phyloP scores from a whole-genome alignment of 2,329 filamentous ascomycete genomes.

The Botrytis medusae region DNA sequence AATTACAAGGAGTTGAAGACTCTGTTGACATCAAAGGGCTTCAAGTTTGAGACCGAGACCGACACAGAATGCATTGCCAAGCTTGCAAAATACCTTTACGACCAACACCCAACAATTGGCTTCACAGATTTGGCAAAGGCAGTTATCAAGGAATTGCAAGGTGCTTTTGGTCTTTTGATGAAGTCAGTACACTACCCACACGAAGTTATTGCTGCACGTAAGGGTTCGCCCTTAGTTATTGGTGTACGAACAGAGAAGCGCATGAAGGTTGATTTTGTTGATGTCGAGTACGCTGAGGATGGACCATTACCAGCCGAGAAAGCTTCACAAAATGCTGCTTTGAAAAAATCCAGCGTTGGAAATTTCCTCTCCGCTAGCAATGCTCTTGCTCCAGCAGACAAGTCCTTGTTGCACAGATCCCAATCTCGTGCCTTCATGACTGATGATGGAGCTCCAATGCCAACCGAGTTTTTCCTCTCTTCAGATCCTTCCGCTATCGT shows the following conservation, averaged over 20 bases:
- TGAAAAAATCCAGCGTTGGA: slow-evolving; percentile 79
- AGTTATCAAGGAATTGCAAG: slow-evolving; percentile 96
- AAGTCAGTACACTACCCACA: slow-evolving; percentile 99
- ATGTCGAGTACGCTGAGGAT: slow-evolving; percentile 92
- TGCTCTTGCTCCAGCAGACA: slow-evolving; percentile 87
- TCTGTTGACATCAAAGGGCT: slow-evolving; percentile 88
- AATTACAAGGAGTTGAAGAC: slow-evolving; percentile 99
- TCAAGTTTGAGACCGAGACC: slow-evolving; percentile 98
- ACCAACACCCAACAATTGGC: slow-evolving; percentile 88
- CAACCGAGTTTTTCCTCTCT: slow-evolving; percentile 98
- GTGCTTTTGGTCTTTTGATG: slow-evolving; percentile 93
- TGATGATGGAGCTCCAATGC: slow-evolving; percentile 96
- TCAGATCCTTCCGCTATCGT: slow-evolving; percentile 98
- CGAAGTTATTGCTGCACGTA: slow-evolving; percentile 95
- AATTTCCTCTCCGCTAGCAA: slow-evolving; percentile 66
- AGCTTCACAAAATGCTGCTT: slow-evolving; percentile 91
- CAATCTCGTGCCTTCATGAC: slow-evolving; percentile 99
- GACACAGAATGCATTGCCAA: slow-evolving; percentile 99
- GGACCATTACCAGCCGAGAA: slow-evolving; percentile 84
- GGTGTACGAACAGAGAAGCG: slow-evolving; percentile 96
- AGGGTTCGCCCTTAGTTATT: slow-evolving; percentile 96
- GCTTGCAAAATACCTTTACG: slow-evolving; percentile 96
- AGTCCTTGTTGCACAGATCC: slow-evolving; percentile 95
- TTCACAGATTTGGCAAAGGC: slow-evolving; percentile 97
- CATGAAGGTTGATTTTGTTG: slow-evolving; percentile 99